Evolutionary conservation across 1,139 yeast genomes (phyloP).

Genomic region (Saccharomyces hybrid): DNA sequence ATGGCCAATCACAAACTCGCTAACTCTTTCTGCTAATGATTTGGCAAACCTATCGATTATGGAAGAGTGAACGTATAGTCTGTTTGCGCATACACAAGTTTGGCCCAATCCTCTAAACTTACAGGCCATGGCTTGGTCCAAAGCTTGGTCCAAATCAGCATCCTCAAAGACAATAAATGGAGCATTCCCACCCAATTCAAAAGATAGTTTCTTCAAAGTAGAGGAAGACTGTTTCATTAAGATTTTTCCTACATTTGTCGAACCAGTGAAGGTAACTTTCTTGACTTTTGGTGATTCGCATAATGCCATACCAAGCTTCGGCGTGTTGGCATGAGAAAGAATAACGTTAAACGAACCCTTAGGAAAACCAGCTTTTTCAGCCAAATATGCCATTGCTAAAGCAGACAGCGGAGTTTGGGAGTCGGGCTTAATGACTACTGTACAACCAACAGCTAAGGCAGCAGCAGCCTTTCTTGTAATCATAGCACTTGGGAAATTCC

Average conservation of each 20-base stretch:
- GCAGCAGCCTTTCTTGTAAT: slow-evolving; percentile 87
- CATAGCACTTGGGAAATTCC: slow-evolving; percentile 97
- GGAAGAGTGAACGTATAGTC: slow-evolving; percentile 57
- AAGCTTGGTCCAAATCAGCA: slow-evolving; percentile 72
- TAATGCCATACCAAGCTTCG: slow-evolving; percentile 56
- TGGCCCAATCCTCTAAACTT: slow-evolving; percentile 75
- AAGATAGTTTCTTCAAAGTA: slow-evolving; percentile 73
- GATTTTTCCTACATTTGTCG: slow-evolving; percentile 74
- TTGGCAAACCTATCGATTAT: slow-evolving; percentile 54
- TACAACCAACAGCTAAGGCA: slow-evolving; percentile 89
- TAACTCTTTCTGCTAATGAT: slow-evolving; percentile 46
- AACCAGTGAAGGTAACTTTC: slow-evolving; percentile 87
- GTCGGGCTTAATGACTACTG: slow-evolving; percentile 85
- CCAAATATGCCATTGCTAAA: slow-evolving; percentile 66
- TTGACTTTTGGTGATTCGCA: slow-evolving; percentile 62
- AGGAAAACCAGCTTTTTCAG: slow-evolving; percentile 81
- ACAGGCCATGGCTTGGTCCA: slow-evolving; percentile 58
- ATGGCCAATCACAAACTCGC: slow-evolving; percentile 56
- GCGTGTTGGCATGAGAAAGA: slow-evolving; percentile 46
- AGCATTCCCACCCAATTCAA: slow-evolving; percentile 93
- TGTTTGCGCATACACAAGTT: slow-evolving; percentile 78
- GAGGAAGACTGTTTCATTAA: slow-evolving; percentile 71
- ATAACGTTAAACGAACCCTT: slow-evolving; percentile 72
- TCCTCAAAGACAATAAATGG: slow-evolving; percentile 85
- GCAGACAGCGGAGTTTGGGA: slow-evolving; percentile 85